A percentile compares a stretch with the other conserved stretches of the same genome.
Conservation (phyloP, 192 early-diverging fungal species). For the Linnemannia schmuckeri region DNA sequence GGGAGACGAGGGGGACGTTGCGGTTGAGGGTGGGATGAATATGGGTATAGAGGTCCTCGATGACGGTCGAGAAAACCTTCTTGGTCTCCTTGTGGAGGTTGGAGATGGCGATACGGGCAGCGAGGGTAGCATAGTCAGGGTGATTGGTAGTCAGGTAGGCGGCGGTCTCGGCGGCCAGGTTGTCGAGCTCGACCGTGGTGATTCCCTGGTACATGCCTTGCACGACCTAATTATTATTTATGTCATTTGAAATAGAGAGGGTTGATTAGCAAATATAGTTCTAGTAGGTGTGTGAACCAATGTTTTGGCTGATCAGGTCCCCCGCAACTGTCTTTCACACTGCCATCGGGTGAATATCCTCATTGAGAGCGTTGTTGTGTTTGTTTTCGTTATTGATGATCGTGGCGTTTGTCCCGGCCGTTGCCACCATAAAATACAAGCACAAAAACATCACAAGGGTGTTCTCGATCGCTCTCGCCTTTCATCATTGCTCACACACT, state of each 20-base stretch:
- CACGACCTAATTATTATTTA: constrained; percentile 71
- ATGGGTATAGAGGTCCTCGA: constrained; percentile 87
- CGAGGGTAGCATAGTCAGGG: constrained; percentile 96
- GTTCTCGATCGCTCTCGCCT: neutral
- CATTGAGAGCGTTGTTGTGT: neutral
- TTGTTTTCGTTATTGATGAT: neutral
- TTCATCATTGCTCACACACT: neutral
- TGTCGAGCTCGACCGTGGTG: constrained; percentile 96
- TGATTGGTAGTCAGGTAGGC: constrained; percentile 91
- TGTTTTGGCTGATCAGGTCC: neutral
- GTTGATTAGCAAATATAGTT: constrained; percentile 5
- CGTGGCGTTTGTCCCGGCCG: neutral
- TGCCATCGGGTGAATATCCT: neutral
- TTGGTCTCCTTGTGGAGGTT: constrained; percentile 92
- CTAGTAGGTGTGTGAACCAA: neutral
- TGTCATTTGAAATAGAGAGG: neutral
- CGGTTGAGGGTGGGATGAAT: constrained; percentile 87
- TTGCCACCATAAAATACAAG: neutral
- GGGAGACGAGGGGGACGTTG: constrained; percentile 88
- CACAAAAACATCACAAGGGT: neutral
- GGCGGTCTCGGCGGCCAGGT: constrained; percentile 95
- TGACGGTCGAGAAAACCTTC: constrained; percentile 81
- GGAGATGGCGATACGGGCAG: constrained; percentile 95
- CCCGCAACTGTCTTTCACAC: neutral
- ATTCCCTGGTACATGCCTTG: constrained; percentile 97